A percentile compares a stretch with the other conserved stretches of the same genome.
Conservation (phyloP, 2,329 filamentous ascomycete genomes). For the Scleromitrula shiraiana region DNA sequence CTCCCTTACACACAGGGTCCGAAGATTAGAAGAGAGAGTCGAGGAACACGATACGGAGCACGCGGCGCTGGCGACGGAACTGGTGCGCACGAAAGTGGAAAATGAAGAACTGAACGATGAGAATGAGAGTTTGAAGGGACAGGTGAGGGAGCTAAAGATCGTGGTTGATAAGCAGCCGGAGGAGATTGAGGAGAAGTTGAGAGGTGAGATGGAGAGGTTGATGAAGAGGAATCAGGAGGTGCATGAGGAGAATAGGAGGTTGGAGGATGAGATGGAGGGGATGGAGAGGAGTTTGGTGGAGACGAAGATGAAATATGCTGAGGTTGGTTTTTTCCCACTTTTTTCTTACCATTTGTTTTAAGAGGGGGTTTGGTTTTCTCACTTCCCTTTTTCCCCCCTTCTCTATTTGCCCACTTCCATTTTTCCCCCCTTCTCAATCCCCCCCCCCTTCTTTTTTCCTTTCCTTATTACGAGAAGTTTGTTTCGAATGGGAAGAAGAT, state of each 20-base stretch:
- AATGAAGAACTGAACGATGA: conserved; percentile 84
- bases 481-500: neutral
- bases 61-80: conserved; percentile 79
- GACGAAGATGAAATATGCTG: conserved; percentile 91
- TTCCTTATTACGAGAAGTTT: too few species aligned
- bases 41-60: conserved; percentile 88
- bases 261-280: conserved; percentile 85
- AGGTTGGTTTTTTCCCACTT: conserved; percentile 55
- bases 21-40: conserved; percentile 76
- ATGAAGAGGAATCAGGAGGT: conserved; percentile 91
- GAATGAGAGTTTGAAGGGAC: conserved; percentile 78
- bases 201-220: conserved; percentile 79
- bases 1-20: conserved; percentile 66
- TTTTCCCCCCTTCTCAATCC: too few species aligned
- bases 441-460: too few species aligned
- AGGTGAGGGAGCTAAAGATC: conserved; percentile 75
- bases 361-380: too few species aligned
- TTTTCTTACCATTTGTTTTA: neutral
- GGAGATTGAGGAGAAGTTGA: conserved; percentile 76
- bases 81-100: conserved; percentile 87
- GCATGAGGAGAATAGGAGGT: conserved; percentile 79
- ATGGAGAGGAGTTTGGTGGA: conserved; percentile 88
- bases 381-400: too few species aligned
- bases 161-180: conserved; percentile 85
- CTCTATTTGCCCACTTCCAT: too few species aligned